Evolutionary conservation across 2,329 filamentous ascomycete genomes (phyloP).

Genomic region (Calonectria pauciramosa): DNA sequence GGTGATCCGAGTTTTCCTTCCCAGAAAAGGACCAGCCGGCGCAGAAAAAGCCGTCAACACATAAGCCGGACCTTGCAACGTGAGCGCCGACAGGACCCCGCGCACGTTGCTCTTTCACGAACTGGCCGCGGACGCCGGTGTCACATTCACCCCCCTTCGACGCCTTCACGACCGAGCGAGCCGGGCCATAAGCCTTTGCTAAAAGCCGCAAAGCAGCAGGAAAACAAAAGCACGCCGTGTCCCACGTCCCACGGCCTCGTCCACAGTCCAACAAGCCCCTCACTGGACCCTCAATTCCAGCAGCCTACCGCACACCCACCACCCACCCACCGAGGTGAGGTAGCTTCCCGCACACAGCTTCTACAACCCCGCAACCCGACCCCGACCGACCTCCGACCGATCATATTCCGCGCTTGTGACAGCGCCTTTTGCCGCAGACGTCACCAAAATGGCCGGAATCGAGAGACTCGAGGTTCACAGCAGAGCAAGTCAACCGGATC

Average conservation of each 20-base stretch:
- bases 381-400: constrained; percentile 7
- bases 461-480: constrained; percentile 98
- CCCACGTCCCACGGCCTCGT: neutral
- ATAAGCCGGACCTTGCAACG: neutral
- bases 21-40: neutral
- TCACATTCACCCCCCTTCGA: constrained; percentile 27
- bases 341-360: constrained; percentile 26
- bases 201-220: constrained; percentile 28
- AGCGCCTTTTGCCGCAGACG: constrained; percentile 19
- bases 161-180: constrained; percentile 33
- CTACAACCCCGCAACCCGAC: constrained; percentile 6
- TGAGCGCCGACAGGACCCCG: constrained; percentile 1
- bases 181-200: constrained; percentile 38
- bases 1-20: neutral
- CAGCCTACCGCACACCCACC: neutral
- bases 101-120: constrained; percentile 21
- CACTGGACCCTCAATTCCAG: neutral
- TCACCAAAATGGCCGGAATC: constrained; percentile 83
- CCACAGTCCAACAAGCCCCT: neutral
- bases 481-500: constrained; percentile 74
- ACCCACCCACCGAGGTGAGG: constrained; percentile 12
- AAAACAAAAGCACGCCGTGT: constrained; percentile 21
- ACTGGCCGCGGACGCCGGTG: constrained; percentile 33
- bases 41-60: neutral
- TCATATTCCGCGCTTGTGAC: neutral